Evolutionary conservation across 495 filamentous ascomycete genomes (phyloP), one percentile per base, ranked within the genome.

Genomic region (Penicillium antarcticum): DNA sequence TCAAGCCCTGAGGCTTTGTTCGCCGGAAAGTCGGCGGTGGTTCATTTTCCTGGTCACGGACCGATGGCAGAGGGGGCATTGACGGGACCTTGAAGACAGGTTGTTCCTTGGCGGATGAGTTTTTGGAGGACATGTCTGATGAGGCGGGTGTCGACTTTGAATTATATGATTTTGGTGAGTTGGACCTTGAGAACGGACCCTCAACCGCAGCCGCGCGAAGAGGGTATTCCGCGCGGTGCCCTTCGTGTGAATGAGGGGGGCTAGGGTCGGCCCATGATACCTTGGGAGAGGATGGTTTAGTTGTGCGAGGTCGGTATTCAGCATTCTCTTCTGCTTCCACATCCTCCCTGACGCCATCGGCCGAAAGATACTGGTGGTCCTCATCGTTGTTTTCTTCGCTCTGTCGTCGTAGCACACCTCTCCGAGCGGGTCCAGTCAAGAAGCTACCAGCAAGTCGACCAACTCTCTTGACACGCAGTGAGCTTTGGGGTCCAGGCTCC

Each of bases 41-140:
- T 45, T 91, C 86, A 64, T 94, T 95, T 63, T 95, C 89, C 62
- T 95, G 87, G 64, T 92, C 87, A 40, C 81, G 74, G 23, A 67
- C 60, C 2, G 82, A 81, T 8, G 86, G 83, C 24, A 89, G 51
- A 35, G 75, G 62, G 11, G 79, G 76, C 19, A 82, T 74, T 13
- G 80, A 76, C 17, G 85, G 84, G n/a, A 88, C 72, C 51, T 80
- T 87, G 71, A 84, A 89, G 5, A 78, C 71, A n/a, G 83, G 82
- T 38, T 80, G 76, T 31, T 71, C 65, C 39, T 54, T 69, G 7
- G 64, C 55, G 45, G 52, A 52, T 24, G 70, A 67, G 8, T 73
- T 69, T 35, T 67, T 69, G 7, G 73, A 69, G 9, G 75, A 75
- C 19, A 51, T 26, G 19, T 74, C 70, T 9, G 73, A 74, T 16